Evolutionary conservation across 2,329 filamentous ascomycete species (phyloP).

Genomic region (Trichoderma arundinaceum): DNA sequence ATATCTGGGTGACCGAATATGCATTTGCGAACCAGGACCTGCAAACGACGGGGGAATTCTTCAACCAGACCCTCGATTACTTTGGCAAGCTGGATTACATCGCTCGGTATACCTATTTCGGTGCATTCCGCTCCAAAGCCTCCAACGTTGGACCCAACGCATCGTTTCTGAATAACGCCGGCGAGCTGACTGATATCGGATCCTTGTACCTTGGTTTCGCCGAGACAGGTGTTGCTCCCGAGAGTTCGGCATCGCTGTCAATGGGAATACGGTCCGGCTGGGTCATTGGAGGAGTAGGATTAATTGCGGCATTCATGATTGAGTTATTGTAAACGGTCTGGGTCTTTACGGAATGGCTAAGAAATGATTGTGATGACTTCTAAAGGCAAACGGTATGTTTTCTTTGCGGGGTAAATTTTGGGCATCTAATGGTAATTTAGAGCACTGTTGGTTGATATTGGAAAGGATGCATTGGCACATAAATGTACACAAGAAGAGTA

Average conservation of each 20-base stretch:
- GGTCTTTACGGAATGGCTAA: background rate
- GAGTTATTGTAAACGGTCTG: background rate
- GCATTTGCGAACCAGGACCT: constrained; percentile 65
- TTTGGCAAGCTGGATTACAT: constrained; percentile 65
- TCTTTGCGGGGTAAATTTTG: background rate
- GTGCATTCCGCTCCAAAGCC: constrained; percentile 70
- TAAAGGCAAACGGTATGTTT: background rate
- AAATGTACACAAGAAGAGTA: background rate
- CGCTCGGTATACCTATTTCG: constrained; percentile 76
- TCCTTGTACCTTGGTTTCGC: constrained; percentile 72
- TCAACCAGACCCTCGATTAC: constrained; percentile 68
- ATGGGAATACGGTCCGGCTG: background rate
- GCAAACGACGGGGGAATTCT: constrained; percentile 65
- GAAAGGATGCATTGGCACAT: background rate
- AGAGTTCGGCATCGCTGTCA: constrained; percentile 34
- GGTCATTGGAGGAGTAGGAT: constrained; percentile 10
- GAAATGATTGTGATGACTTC: background rate
- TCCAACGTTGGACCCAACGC: constrained; percentile 78
- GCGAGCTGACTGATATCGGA: constrained; percentile 75
- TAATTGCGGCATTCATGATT: background rate
- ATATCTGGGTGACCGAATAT: constrained; percentile 82
- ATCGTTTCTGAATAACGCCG: constrained; percentile 70
- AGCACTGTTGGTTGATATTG: background rate
- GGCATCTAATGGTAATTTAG: background rate
- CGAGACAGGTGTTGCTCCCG: constrained; percentile 53